phyloP scores from a whole-genome alignment of 1,284 basidiomycete species.

The Leccinum glutinopallens region DNA sequence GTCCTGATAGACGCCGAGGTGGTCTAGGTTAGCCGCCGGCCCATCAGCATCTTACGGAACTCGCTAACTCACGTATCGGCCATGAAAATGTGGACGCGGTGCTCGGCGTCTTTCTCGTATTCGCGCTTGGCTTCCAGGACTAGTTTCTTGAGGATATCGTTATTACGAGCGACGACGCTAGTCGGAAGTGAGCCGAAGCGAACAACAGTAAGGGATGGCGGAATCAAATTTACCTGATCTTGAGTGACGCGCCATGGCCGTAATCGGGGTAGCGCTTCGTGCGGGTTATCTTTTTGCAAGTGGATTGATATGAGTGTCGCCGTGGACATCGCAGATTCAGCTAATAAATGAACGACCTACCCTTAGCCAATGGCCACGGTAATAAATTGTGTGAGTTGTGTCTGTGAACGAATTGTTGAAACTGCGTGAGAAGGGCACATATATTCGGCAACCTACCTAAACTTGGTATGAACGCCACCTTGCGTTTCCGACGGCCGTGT shows the following conservation, averaged over 20 bases:
- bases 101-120: conserved; percentile 85
- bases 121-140: conserved; percentile 83
- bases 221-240: conserved; percentile 62
- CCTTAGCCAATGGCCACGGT: conserved; percentile 82
- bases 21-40: conserved; percentile 11
- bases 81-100: conserved; percentile 84
- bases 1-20: conserved; percentile 42
- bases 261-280: conserved; percentile 76
- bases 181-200: conserved; percentile 16
- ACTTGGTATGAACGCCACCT: conserved; percentile 75
- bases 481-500: conserved; percentile 71
- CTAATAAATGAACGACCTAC: conserved; percentile 43
- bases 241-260: conserved; percentile 66
- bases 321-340: conserved; percentile 19
- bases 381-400: conserved; percentile 84
- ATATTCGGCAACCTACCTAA: conserved; percentile 51
- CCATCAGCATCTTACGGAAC: conserved; percentile 12
- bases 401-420: conserved; percentile 45
- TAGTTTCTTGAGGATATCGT: conserved; percentile 80
- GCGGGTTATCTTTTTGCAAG: conserved; percentile 64
- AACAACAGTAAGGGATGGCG: neutral
- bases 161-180: conserved; percentile 82
- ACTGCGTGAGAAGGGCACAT: conserved; percentile 26
- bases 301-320: conserved; percentile 31
- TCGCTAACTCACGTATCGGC: conserved; percentile 71